Percentiles rank a stretch among this genome's conserved stretches.
Evolutionary conservation across 495 filamentous ascomycete species (phyloP).

Genomic region (Extremus antarcticus): DNA sequence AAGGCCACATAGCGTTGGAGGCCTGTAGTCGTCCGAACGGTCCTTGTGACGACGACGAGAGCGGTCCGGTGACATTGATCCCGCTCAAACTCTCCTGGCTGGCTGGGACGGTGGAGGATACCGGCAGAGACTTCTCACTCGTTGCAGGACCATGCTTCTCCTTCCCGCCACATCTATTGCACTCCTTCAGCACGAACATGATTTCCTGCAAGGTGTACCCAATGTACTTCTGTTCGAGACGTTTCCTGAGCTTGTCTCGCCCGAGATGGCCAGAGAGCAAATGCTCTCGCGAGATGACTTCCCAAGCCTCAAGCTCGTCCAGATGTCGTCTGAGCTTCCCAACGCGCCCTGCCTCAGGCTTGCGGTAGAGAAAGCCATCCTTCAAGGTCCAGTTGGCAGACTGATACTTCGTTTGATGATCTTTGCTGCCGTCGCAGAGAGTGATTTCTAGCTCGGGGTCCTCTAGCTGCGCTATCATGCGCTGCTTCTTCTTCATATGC

Average conservation of each 20-base stretch:
- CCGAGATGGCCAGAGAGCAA: neutral
- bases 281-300: neutral
- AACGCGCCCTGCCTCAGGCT: neutral
- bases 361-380: neutral
- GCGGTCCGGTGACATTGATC: no score
- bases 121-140: no score
- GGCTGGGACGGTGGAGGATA: no score
- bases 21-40: no score
- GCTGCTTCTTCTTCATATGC: conserved; percentile 1
- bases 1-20: no score
- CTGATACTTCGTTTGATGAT: neutral
- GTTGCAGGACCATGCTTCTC: neutral
- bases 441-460: neutral
- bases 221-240: neutral
- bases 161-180: neutral
- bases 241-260: neutral
- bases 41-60: no score
- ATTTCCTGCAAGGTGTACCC: neutral
- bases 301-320: neutral
- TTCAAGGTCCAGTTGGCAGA: neutral
- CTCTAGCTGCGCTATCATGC: neutral
- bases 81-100: no score
- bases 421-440: neutral
- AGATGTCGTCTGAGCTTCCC: neutral
- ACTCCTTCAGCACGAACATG: conserved; percentile 1